phyloP scores from a whole-genome alignment of 768 basidiomycete genomes.

The Boletus rubescentipes region DNA sequence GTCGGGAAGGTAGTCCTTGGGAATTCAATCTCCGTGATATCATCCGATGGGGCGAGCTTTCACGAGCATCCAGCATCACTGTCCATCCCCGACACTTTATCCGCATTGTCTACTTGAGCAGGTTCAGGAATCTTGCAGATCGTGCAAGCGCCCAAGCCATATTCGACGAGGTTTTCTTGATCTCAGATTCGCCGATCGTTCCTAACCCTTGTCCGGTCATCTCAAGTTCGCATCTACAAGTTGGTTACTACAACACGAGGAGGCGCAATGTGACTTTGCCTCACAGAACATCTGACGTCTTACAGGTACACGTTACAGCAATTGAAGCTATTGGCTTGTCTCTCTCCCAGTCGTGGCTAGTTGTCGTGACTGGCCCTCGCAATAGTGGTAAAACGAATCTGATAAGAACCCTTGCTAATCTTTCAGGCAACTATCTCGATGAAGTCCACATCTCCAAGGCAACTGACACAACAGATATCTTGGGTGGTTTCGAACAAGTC shows the following conservation, averaged over 20 bases:
- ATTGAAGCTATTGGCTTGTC: conserved; percentile 77
- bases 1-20: conserved; percentile 85
- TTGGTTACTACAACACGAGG: conserved; percentile 58
- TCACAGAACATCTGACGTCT: conserved; percentile 46
- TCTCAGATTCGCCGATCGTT: conserved; percentile 34
- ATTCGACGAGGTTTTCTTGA: conserved; percentile 54
- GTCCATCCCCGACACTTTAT: conserved; percentile 63
- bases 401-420: conserved; percentile 65
- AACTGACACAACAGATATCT: conserved; percentile 90
- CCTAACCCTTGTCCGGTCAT: conserved; percentile 36
- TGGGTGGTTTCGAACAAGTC: conserved; percentile 95
- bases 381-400: conserved; percentile 79
- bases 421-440: conserved; percentile 64
- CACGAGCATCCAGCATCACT: conserved; percentile 32
- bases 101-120: conserved; percentile 74
- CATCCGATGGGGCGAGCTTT: conserved; percentile 78
- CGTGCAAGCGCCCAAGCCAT: conserved; percentile 48
- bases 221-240: conserved; percentile 51
- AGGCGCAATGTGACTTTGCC: conserved; percentile 35
- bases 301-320: conserved; percentile 61
- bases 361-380: conserved; percentile 79
- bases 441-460: conserved; percentile 82
- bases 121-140: conserved; percentile 82
- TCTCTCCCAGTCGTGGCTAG: conserved; percentile 76
- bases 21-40: conserved; percentile 98